A percentile compares a stretch with the other conserved stretches of the same genome.
phyloP scores from a whole-genome alignment of 2,329 filamentous ascomycete species.

The Celoporthe dispersa region DNA sequence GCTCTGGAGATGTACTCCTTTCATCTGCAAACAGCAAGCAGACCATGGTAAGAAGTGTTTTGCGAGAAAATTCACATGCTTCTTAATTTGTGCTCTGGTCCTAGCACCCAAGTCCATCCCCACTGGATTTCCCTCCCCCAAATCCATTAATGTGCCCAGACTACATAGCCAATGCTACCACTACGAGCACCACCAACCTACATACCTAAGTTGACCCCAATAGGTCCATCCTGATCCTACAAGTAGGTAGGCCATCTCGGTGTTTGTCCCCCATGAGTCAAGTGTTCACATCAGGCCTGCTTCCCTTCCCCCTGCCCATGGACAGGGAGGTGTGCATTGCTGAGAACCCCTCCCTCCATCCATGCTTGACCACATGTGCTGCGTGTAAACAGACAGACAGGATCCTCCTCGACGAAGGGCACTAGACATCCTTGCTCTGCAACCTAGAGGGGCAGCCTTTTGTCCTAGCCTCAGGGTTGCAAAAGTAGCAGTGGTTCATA shows the following conservation, averaged over 20 bases:
- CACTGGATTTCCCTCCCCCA: no score
- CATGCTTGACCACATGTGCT: not conserved
- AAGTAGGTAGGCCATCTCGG: not conserved
- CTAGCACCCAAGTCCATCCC: not conserved
- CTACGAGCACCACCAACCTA: no score
- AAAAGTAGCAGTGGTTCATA: not conserved
- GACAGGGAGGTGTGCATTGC: not conserved
- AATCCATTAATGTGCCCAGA: no score
- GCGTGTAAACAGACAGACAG: not conserved
- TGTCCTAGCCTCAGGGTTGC: not conserved
- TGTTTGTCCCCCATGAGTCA: not conserved
- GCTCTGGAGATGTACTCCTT: constrained; percentile 5
- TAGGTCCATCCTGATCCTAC: not conserved
- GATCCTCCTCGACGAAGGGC: not conserved
- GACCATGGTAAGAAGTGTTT: constrained; percentile 7
- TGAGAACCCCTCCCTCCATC: not conserved
- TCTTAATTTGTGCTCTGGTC: not conserved
- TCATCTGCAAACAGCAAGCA: constrained; percentile 17
- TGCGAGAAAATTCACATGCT: not conserved
- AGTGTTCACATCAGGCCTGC: not conserved
- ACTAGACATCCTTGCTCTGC: not conserved
- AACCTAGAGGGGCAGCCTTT: not conserved
- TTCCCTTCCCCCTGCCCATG: not conserved
- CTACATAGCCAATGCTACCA: no score
- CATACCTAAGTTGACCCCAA: no score